Percentiles rank a stretch among this genome's conserved stretches.
Conservation (phyloP, 495 filamentous ascomycete genomes). For the Emericellopsis terricola region DNA sequence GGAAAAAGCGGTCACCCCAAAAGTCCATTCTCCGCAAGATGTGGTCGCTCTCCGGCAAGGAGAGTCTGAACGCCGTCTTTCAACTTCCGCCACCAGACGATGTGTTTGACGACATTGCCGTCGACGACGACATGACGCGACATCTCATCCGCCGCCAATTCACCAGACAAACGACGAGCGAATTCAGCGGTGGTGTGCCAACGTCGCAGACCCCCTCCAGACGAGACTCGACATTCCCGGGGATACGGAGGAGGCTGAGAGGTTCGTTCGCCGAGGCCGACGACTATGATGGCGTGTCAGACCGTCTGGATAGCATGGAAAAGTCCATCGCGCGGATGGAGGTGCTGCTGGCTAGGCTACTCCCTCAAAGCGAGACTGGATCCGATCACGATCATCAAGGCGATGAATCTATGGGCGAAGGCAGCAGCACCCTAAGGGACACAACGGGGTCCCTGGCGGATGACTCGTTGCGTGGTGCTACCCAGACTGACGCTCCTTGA, state of each 20-base stretch:
- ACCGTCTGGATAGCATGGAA: conserved; percentile 20
- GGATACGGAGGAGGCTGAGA: conserved; percentile 17
- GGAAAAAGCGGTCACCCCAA: conserved; percentile 6
- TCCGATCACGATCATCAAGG: too few species aligned
- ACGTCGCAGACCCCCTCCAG: conserved; percentile 10
- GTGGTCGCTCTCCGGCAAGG: conserved; percentile 38
- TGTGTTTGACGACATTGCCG: conserved; percentile 33
- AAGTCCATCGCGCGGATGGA: conserved; percentile 19
- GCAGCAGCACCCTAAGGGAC: too few species aligned
- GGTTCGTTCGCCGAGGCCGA: conserved; percentile 18
- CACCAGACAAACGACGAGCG: conserved; percentile 13
- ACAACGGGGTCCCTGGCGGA: too few species aligned
- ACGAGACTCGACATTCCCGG: conserved; percentile 27
- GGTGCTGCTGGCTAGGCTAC: conserved; percentile 13
- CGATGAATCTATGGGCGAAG: too few species aligned
- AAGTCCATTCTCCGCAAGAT: conserved; percentile 24
- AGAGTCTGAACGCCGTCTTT: conserved; percentile 50
- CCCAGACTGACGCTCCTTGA: too few species aligned
- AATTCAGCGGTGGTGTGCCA: conserved; percentile 6
- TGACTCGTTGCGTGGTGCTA: too few species aligned
- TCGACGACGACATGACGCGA: conserved; percentile 31
- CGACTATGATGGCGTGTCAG: conserved; percentile 14
- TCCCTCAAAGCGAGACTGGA: conserved; percentile 2
- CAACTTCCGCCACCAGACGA: conserved; percentile 44
- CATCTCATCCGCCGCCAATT: conserved; percentile 30